Evolutionary conservation across 345 rosid species (phyloP), one percentile per base, ranked within the genome.

Genomic region (Populus pruinosa): DNA sequence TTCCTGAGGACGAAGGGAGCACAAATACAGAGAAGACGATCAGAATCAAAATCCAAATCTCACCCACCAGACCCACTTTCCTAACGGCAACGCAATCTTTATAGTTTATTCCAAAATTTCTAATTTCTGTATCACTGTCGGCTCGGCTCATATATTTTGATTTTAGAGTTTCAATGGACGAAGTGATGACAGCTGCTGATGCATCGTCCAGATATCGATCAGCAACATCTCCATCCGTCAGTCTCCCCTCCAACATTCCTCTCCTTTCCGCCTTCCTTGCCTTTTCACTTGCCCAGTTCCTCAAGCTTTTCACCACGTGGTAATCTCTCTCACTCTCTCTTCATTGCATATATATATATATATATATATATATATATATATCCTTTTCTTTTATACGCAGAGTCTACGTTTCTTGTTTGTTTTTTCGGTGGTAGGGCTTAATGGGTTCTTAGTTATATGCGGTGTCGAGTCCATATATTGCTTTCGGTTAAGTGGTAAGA

Each of bases 221-320:
- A 76, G 83, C 69, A 12, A 56, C 85, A 59, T 79, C 77, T 21
- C 77, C 38, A 69, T 77, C 87, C 63, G 80, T 86, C 18, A 36
- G 80, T 29, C 12, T 80, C 59, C 87, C 88, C 33, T 70, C 79
- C 33, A 86, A 86, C 81, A 69, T 71, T 33, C 91, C 91, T 47
- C 85, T 88, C 69, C 79, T 88, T 69, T 78, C 88, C 39, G 88
- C 91, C 63, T 83, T 88, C 69, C 68, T 88, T n/a, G 80, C 89
- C 38, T 83, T 85, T 27, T 75, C 89, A 55, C 76, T 86, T 64
- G 89, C 91, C 59, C 91, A 88, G 85, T 88, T 85, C 75, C 84
- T 86, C 85, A 88, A 88, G 82, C 81, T 80, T 64, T 85, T 88
- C 87, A 86, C 91, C 70, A 77, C 86, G 69, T 86, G 91, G 91